Conservation (phyloP, 164 flowering plant species). For the Vitis riparia region DNA sequence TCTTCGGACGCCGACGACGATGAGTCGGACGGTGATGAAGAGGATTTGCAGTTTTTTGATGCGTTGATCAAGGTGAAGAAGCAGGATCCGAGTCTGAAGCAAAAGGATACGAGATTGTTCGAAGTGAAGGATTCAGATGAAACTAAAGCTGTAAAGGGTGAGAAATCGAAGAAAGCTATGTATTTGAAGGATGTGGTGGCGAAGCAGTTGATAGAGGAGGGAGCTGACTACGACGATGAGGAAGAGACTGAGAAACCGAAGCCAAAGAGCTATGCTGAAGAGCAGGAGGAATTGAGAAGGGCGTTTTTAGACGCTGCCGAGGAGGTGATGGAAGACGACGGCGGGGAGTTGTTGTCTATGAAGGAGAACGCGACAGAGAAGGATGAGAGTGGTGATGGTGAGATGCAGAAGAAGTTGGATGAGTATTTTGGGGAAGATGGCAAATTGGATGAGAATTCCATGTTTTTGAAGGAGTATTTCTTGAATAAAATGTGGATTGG, state of each 20-base stretch:
- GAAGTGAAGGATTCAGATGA: conserved; percentile 30
- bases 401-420: conserved; percentile 44
- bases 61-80: conserved; percentile 58
- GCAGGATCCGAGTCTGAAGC: conserved; percentile 55
- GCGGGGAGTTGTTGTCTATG: conserved; percentile 52
- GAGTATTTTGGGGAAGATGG: conserved; percentile 69
- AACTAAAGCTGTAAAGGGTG: conserved; percentile 11
- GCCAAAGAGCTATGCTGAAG: conserved; percentile 56
- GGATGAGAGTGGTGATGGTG: conserved; percentile 29
- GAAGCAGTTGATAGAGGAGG: conserved; percentile 69
- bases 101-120: conserved; percentile 56
- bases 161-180: conserved; percentile 34
- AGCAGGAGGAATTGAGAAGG: conserved; percentile 64
- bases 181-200: conserved; percentile 85
- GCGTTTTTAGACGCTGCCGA: conserved; percentile 36
- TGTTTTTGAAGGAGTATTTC: conserved; percentile 67
- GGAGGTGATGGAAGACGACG: conserved; percentile 43
- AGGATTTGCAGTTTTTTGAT: conserved; percentile 47
- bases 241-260: conserved; percentile 9
- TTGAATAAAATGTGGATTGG: conserved; percentile 64
- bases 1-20: conserved; percentile 25
- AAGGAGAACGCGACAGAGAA: conserved; percentile 33
- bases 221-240: conserved; percentile 51
- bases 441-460: conserved; percentile 56
- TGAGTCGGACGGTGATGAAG: conserved; percentile 4